Evolutionary conservation across 441 rosid species (phyloP), one percentile per base, ranked within the genome.

Genomic region (Aleurites moluccanus): DNA sequence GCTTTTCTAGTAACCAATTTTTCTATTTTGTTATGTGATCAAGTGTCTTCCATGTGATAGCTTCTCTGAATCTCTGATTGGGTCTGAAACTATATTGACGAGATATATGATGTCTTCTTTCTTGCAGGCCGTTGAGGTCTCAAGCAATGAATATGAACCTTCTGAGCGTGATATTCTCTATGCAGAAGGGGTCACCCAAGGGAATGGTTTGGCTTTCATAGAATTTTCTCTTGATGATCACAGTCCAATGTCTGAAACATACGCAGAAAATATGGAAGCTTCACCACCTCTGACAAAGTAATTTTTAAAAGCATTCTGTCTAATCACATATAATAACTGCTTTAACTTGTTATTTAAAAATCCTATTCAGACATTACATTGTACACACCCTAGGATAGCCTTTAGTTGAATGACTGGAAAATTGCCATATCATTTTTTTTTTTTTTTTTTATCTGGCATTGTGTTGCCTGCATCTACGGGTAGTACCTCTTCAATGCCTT

Each of bases 101-200:
- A 67, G 70, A 50, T 25, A 6, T 57, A 30, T 64, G 38, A 50
- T 38, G 44, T 73, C 44, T 74, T 72, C 33, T 71, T 79, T 70
- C 67, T 82, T 85, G 70, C 90, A 96, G 99, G 99, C 98, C 0
- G 92, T 96, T 74, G 99, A 96, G 85, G 88, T 96, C 69, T 96
- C 99, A 0, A 91, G 99, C 89, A 96, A 94, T 61, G 99, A 96
- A 73, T 96, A 92, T 27, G 98, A 94, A 85, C 98, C 99, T 69
- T 86, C 97, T 0, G 98, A 96, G 67, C 85, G 90, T 25, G 99
- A 96, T 80, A 96, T 96, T 18, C 88, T 96, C 61, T 96, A 82
- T 50, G 96, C 98, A n/a, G 99, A 96, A 90, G 99, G 98, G n/a
- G 96, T 96, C 60, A 92, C 97, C 47, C 96, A 88, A 83, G 99